Evolutionary conservation across 768 basidiomycete species (phyloP).

Genomic region (Dentipellis sp.): DNA sequence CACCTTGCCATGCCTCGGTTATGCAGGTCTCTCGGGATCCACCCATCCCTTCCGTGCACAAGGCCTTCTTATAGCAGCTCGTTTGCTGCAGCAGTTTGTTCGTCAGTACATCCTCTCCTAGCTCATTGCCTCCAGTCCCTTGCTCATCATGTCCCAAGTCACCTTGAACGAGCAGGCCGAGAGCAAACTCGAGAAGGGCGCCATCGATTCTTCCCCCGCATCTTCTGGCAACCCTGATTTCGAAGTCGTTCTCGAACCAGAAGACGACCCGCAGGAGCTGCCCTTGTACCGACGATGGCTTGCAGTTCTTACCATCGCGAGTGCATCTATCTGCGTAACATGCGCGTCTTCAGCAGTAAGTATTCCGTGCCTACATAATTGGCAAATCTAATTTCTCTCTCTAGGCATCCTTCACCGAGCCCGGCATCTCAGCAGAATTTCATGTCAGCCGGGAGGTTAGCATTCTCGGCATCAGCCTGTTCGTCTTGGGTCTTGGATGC

Average conservation of each 20-base stretch:
- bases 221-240: not conserved
- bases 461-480: conserved; percentile 31
- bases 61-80: not conserved
- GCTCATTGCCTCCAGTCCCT: not conserved
- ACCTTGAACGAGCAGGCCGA: not conserved
- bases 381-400: not conserved
- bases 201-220: not conserved
- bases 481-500: conserved; percentile 26
- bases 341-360: conserved; percentile 7
- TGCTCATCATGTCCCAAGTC: not conserved
- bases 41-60: not conserved
- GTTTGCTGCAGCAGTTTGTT: not conserved
- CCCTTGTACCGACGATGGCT: conserved; percentile 8
- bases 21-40: conserved; percentile 6
- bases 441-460: conserved; percentile 29
- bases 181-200: not conserved
- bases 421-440: conserved; percentile 27
- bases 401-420: conserved; percentile 29
- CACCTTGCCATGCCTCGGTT: no score
- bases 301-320: conserved; percentile 5
- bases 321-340: conserved; percentile 2
- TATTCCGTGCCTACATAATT: not conserved
- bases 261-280: conserved; percentile 10
- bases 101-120: not conserved
- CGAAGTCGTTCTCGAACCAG: conserved; percentile 5